Evolutionary conservation across 1,139 yeast species (phyloP).

Genomic region (Blastobotrys indianensis): DNA sequence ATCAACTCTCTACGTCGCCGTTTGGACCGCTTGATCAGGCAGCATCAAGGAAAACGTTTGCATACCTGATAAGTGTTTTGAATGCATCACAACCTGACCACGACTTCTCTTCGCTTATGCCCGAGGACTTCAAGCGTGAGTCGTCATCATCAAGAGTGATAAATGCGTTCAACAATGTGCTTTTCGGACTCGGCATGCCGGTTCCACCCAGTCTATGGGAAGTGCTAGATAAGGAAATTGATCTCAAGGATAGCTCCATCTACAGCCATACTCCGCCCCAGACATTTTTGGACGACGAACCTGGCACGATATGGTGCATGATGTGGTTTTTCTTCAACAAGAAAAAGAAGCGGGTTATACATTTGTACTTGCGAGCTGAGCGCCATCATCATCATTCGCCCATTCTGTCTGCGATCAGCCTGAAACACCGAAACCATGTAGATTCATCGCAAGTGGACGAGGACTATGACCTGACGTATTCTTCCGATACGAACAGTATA

Average conservation of each 20-base stretch:
- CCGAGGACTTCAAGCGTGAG: constrained; percentile 68
- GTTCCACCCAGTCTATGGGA: constrained; percentile 77
- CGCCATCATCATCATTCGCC: constrained; percentile 25
- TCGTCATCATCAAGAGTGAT: constrained; percentile 49
- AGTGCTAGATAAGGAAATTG: constrained; percentile 76
- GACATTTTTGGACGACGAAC: constrained; percentile 67
- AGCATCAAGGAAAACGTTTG: constrained; percentile 81
- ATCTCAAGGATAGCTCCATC: constrained; percentile 67
- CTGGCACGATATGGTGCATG: constrained; percentile 80
- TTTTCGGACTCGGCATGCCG: constrained; percentile 67
- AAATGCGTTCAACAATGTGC: constrained; percentile 69
- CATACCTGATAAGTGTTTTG: constrained; percentile 81
- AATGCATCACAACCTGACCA: constrained; percentile 95
- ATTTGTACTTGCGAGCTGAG: constrained; percentile 50
- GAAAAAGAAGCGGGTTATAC: constrained; percentile 85
- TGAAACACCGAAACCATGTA: constrained; percentile 4
- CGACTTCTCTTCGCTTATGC: constrained; percentile 83
- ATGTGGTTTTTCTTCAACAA: constrained; percentile 92
- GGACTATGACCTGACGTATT: constrained; percentile 43
- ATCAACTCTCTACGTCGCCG: constrained; percentile 50
- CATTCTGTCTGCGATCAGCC: constrained; percentile 18
- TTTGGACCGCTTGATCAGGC: constrained; percentile 88
- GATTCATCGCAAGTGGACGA: constrained; percentile 33
- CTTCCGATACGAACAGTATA: constrained; percentile 18
- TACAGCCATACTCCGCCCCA: constrained; percentile 78